Conservation (phyloP, 495 filamentous ascomycete species). For the Penicillium coprophilum region DNA sequence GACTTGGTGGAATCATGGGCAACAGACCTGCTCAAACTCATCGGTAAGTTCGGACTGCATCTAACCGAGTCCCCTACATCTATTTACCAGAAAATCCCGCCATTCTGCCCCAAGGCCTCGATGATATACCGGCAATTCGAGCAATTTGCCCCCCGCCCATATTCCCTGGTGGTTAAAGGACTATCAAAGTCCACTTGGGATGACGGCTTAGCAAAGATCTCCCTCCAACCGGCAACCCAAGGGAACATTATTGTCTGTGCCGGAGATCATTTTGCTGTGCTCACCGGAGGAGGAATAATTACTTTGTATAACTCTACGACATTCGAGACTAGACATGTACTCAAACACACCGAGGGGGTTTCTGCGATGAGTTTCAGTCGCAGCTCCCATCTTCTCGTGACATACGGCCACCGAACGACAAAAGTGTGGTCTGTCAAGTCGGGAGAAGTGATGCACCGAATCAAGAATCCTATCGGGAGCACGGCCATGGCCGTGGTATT, state of each 20-base stretch:
- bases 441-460: background rate
- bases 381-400: background rate
- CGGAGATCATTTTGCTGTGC: background rate
- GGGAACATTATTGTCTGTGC: background rate
- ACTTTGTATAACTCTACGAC: background rate
- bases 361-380: background rate
- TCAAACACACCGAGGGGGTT: background rate
- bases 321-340: background rate
- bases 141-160: background rate
- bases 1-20: background rate
- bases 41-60: background rate
- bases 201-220: background rate
- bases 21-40: slow-evolving; percentile 1
- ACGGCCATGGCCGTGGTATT: background rate
- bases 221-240: background rate
- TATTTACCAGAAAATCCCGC: background rate
- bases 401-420: background rate
- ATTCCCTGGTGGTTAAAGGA: background rate
- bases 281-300: background rate
- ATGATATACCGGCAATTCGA: background rate
- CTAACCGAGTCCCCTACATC: background rate
- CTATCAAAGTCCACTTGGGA: background rate
- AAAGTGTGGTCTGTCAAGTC: background rate
- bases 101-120: background rate
- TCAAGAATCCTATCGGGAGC: background rate